Percentiles rank a stretch among this genome's conserved stretches.
These are phyloP conservation scores for Rhododendron simsii DNA, from an alignment of 148 eudicot species.

Conservation along the genomic window DNA sequence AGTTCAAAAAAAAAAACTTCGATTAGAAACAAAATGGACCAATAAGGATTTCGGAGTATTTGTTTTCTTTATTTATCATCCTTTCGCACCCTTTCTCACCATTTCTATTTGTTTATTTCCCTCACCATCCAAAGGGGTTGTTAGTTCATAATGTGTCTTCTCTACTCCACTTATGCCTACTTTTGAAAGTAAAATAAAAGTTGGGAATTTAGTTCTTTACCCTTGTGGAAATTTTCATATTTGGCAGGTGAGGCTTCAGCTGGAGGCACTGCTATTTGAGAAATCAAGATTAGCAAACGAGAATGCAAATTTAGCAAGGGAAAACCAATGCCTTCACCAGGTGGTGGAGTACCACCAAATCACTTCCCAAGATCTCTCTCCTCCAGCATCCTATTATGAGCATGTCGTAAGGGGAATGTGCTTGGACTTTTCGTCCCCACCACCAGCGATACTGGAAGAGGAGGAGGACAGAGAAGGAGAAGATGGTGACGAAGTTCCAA, in stretches of 20 bases:
- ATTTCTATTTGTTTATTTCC: neutral
- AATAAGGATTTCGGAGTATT: neutral
- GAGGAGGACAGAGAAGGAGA: neutral
- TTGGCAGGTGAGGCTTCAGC: constrained; percentile 75
- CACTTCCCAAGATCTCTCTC: constrained; percentile 57
- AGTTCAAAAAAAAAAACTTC: neutral
- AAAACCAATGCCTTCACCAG: constrained; percentile 82
- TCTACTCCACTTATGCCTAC: too few species aligned
- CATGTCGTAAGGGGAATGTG: constrained; percentile 43
- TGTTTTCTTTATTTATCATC: neutral
- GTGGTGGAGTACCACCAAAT: constrained; percentile 91
- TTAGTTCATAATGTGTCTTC: too few species aligned
- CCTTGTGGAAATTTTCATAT: neutral
- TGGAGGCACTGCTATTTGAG: constrained; percentile 87
- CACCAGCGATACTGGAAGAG: constrained; percentile 11
- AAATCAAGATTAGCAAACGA: constrained; percentile 83
- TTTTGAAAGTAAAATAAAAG: neutral
- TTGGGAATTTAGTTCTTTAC: neutral
- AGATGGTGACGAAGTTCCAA: constrained; percentile 14
- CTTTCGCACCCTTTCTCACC: neutral
- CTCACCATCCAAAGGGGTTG: neutral
- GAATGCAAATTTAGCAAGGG: constrained; percentile 73
- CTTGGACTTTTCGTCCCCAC: constrained; percentile 55
- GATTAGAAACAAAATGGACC: neutral
- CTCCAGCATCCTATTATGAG: constrained; percentile 55